Percentiles rank a stretch among this genome's conserved stretches.
Evolutionary conservation across 345 rosid genomes (phyloP).

Genomic region (Gossypium rotundifolium): DNA sequence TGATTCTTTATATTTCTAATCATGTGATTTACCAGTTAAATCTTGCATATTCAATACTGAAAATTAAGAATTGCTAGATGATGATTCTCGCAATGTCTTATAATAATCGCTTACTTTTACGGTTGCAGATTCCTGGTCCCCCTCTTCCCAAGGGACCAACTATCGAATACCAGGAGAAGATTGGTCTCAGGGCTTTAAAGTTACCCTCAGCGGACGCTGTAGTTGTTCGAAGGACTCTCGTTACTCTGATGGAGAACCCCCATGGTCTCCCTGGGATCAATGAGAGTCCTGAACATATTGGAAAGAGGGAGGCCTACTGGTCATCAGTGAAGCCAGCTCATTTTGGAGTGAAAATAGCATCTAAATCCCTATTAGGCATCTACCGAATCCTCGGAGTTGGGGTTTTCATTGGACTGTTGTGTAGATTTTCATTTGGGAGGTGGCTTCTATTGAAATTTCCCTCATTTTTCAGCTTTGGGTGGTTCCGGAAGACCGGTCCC

Average conservation of each 20-base stretch:
- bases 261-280: slow-evolving; percentile 61
- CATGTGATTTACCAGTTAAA: not conserved
- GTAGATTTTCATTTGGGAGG: slow-evolving; percentile 53
- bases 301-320: slow-evolving; percentile 67
- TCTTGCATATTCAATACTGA: not conserved
- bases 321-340: slow-evolving; percentile 61
- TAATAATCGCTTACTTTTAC: not conserved
- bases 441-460: slow-evolving; percentile 82
- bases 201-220: slow-evolving; percentile 79
- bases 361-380: slow-evolving; percentile 54
- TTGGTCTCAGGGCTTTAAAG: slow-evolving; percentile 76
- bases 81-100: not conserved
- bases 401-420: slow-evolving; percentile 49
- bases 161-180: slow-evolving; percentile 59
- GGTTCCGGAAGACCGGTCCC: slow-evolving; percentile 77
- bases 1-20: not conserved
- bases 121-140: slow-evolving; percentile 73
- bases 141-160: slow-evolving; percentile 50
- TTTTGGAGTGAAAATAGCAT: slow-evolving; percentile 71
- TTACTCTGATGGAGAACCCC: slow-evolving; percentile 58
- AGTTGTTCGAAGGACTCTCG: slow-evolving; percentile 71
- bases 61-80: not conserved
- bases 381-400: slow-evolving; percentile 47
- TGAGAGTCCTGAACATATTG: slow-evolving; percentile 51
- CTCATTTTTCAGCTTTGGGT: slow-evolving; percentile 73